Base-by-base conservation (phyloP, 768 basidiomycete genomes). In the Kwoniella europaea region DNA sequence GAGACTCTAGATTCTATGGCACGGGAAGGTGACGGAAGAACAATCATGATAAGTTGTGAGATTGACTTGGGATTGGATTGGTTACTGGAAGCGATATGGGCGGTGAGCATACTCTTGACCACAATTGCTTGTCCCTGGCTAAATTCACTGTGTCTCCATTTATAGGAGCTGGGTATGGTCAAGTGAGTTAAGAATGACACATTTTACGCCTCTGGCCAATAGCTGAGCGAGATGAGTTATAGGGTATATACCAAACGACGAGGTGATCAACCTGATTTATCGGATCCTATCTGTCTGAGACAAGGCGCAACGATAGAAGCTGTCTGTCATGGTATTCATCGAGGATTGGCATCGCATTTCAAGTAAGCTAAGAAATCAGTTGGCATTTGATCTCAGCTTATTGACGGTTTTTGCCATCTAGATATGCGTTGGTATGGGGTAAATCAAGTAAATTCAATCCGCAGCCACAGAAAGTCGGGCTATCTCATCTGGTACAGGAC, bases 241-340 rank as follows among this genome's bases (percentile, higher is more conserved):
- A 95, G 94, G 79, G 89, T 99, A 56, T 99, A 98, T 84, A 99
- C 97, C 2, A 99, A 99, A 85, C 95, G 95, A 82, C 88, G 97
- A 55, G 97, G 96, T n/a, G 92, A 87, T 41, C 92, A 91, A 74
- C 95, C 97, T 3, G 97, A 98, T 82, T 84, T 99, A 13, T 84
- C 86, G 1, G 97, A 99, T 83, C 97, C 97, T 27, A 89, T 98
- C 60, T 85, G 85, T 67, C 83, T 98, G 70, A 88, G 96, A 69
- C 91, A 89, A 81, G 97, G 96, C 0, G 93, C 96, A 2, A 94
- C 93, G 3, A 91, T 98, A 62, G 95, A 98, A 87, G 92, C 91
- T 68, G 94, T 96, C 18, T 98, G 95, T 84, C 90, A 94, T 79
- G 92, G 92, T 60, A 92, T 97, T 60, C 95, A 97, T 84, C 88